Evolutionary conservation across 192 early-diverging fungal genomes (phyloP).

Genomic region (Diversispora eburnea): DNA sequence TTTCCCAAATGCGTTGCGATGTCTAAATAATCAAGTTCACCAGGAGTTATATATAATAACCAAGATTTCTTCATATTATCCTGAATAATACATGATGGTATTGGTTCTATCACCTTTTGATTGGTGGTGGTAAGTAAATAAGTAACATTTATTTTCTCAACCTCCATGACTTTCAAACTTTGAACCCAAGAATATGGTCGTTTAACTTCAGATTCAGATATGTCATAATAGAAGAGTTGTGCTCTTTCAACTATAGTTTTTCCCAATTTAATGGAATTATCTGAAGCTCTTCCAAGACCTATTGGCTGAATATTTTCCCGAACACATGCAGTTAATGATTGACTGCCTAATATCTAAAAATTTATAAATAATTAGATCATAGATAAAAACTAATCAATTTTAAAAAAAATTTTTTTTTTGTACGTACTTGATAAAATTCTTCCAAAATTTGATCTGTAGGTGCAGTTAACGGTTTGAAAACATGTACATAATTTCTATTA

Average conservation of each 20-base stretch:
- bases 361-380: background rate
- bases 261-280: conserved; percentile 51
- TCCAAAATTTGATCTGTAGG: conserved; percentile 76
- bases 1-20: background rate
- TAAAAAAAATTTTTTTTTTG: background rate
- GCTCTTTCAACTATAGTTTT: conserved; percentile 69
- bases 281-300: conserved; percentile 47
- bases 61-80: conserved; percentile 40
- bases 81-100: conserved; percentile 55
- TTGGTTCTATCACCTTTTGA: conserved; percentile 47
- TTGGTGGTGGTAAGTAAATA: conserved; percentile 41
- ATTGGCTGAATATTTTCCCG: conserved; percentile 46
- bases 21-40: conserved; percentile 41
- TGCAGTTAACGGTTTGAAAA: conserved; percentile 70
- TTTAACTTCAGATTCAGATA: conserved; percentile 42
- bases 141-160: conserved; percentile 58
- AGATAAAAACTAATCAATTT: background rate
- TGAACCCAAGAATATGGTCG: conserved; percentile 54
- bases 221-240: conserved; percentile 69
- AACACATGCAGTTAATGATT: conserved; percentile 63
- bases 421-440: conserved; percentile 48
- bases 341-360: conserved; percentile 52
- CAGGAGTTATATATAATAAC: conserved; percentile 38
- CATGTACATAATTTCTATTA: conserved; percentile 63
- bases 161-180: conserved; percentile 64